A percentile compares a stretch with the other conserved stretches of the same genome.
Conservation (phyloP, 2,329 filamentous ascomycete genomes). For the Hymenoscyphus albidus region DNA sequence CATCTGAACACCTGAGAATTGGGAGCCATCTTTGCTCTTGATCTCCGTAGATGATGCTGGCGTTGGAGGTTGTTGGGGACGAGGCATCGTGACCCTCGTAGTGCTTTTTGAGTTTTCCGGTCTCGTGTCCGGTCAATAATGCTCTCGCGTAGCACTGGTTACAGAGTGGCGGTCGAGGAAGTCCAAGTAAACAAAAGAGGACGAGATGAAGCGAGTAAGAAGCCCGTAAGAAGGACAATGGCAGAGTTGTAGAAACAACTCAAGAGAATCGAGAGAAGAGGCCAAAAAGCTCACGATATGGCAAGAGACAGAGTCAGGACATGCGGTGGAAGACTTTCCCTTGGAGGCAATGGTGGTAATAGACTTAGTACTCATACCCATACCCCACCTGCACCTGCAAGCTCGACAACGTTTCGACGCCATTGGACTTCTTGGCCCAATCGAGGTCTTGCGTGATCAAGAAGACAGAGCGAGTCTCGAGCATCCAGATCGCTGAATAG, state of each 20-base stretch:
- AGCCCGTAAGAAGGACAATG: neutral
- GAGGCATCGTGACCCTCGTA: slow-evolving; percentile 53
- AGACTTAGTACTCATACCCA: neutral
- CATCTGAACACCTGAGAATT: slow-evolving; percentile 59
- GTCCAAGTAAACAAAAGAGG: slow-evolving; percentile 5
- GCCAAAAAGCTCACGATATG: neutral
- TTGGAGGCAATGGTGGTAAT: no score
- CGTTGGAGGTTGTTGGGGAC: slow-evolving; percentile 64
- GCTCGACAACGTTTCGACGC: neutral
- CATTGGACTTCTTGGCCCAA: neutral
- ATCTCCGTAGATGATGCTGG: slow-evolving; percentile 79
- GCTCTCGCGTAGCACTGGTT: slow-evolving; percentile 13
- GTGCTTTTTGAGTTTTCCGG: slow-evolving; percentile 3
- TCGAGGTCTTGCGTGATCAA: neutral
- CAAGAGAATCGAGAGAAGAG: neutral
- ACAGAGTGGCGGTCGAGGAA: slow-evolving; percentile 3
- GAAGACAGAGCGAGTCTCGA: neutral
- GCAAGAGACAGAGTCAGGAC: neutral
- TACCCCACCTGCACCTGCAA: neutral
- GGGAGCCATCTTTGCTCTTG: slow-evolving; percentile 64
- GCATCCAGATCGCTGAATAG: neutral
- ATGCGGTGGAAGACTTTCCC: neutral
- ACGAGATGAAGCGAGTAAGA: slow-evolving; percentile 11
- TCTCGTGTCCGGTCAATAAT: slow-evolving; percentile 18
- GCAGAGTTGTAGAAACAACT: neutral